Conservation (phyloP, 495 filamentous ascomycete genomes). For the Collariella sp. region DNA sequence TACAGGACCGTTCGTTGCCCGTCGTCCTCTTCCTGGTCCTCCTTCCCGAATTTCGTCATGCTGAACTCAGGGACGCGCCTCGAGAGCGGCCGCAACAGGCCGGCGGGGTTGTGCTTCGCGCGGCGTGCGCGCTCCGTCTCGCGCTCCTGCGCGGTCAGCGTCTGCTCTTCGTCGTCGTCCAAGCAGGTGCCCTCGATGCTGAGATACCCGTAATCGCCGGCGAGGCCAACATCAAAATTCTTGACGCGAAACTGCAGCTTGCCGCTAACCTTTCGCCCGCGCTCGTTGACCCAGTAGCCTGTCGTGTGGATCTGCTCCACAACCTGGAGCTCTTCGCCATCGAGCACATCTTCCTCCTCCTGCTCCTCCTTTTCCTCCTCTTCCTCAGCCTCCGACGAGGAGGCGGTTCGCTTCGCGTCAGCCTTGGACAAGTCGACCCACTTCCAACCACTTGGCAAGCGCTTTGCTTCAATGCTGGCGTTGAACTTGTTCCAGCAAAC, state of each 20-base stretch:
- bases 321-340: conserved; percentile 26
- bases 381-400: conserved; percentile 6
- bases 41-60: conserved; percentile 40
- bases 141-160: conserved; percentile 30
- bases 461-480: conserved; percentile 40
- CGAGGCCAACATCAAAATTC: conserved; percentile 42
- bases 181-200: conserved; percentile 43
- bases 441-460: conserved; percentile 38
- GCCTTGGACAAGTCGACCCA: conserved; percentile 35
- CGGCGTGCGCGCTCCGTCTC: conserved; percentile 28
- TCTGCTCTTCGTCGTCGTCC: conserved; percentile 33
- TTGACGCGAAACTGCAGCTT: conserved; percentile 44
- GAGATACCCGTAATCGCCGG: conserved; percentile 41
- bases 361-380: conserved; percentile 12
- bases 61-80: conserved; percentile 38
- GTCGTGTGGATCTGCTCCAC: conserved; percentile 41
- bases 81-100: conserved; percentile 27
- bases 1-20: conserved; percentile 22
- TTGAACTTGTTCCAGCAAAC: conserved; percentile 45
- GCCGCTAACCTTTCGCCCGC: conserved; percentile 28
- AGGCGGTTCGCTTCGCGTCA: neutral
- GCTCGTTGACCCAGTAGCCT: conserved; percentile 40
- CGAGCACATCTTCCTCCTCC: conserved; percentile 21
- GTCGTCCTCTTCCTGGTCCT: conserved; percentile 33
- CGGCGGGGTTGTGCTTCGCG: conserved; percentile 23